Percentiles rank a stretch among this genome's conserved stretches.
phyloP scores from a whole-genome alignment of 1,284 basidiomycete species.

The Trametes pubescens region DNA sequence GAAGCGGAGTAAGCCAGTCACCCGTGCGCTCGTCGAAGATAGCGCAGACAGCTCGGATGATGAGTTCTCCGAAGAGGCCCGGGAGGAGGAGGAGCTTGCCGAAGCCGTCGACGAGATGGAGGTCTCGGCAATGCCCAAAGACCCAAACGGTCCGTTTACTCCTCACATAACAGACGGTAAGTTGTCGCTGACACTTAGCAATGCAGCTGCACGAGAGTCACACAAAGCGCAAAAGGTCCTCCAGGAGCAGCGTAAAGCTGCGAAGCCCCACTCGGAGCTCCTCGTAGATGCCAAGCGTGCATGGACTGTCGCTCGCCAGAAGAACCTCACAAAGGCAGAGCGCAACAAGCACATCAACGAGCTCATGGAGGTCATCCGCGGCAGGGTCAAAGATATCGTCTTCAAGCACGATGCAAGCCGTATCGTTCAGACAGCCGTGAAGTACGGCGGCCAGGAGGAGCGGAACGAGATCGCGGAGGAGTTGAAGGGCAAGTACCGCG shows the following conservation, averaged over 20 bases:
- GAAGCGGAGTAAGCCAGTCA: slow-evolving; percentile 65
- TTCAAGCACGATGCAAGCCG: slow-evolving; percentile 92
- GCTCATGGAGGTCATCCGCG: slow-evolving; percentile 78
- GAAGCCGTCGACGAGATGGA: neutral
- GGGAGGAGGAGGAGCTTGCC: too few relatives aligned
- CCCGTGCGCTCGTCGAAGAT: slow-evolving; percentile 44
- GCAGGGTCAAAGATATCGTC: slow-evolving; percentile 83
- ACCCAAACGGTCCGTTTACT: slow-evolving; percentile 59
- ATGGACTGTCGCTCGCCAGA: slow-evolving; percentile 84
- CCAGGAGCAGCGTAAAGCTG: slow-evolving; percentile 70
- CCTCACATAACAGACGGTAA: neutral
- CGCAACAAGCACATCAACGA: slow-evolving; percentile 75
- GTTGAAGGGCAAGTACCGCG: slow-evolving; percentile 80
- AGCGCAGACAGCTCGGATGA: slow-evolving; percentile 46
- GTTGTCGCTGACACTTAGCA: slow-evolving; percentile 2
- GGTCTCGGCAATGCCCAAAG: slow-evolving; percentile 45
- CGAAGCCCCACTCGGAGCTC: slow-evolving; percentile 81
- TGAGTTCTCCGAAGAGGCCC: slow-evolving; percentile 43
- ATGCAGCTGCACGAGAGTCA: slow-evolving; percentile 64
- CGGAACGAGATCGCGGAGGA: slow-evolving; percentile 82
- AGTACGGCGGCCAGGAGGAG: slow-evolving; percentile 82
- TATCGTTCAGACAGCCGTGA: slow-evolving; percentile 87
- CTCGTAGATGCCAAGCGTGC: slow-evolving; percentile 78
- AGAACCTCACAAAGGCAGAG: slow-evolving; percentile 75
- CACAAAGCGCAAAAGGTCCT: slow-evolving; percentile 73